Evolutionary conservation across 164 flowering plant genomes (phyloP), one percentile per base, ranked within the genome.

Genomic region (Vitis labrusca): DNA sequence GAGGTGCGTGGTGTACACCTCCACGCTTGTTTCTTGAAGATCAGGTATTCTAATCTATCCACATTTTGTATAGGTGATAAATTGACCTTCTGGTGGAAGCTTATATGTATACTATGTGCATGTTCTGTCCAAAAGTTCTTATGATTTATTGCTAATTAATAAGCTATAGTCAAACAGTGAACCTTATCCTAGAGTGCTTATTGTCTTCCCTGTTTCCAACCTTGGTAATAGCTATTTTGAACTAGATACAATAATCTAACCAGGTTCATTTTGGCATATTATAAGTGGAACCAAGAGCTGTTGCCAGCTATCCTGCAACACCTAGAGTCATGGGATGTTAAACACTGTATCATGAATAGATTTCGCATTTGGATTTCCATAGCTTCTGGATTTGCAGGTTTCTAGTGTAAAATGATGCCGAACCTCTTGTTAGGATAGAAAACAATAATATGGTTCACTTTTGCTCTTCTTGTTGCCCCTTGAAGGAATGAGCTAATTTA

Each of bases 1-100:
- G 97, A 2, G 97, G 87, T 49, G 97, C 98, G 56, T 96, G 98
- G 98, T 96, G 99, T 68, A 96, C 99, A 14, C 98, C 99, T 29
- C 99, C 99, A 44, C 90, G 97, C 30, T 78, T 96, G 55, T 91
- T 96, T 79, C 87, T 93, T 44, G 98, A 93, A 76, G 99, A 96
- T 84, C 98, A 96, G 98, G 99, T 96, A 83, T 52, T 59, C 11
- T 59, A 52, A 59, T 3, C 32, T 66, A 59, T 7, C 16, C 59
- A 37, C 44, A 37, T 37, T 37, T 37, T 37, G 44, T 23, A 23
- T 23, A 23, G 27, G 7, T 37, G 44, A 37, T 37, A 37, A 3
- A 37, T 37, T 37, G 44, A 37, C 7, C 44, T 37, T 37, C 5
- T 37, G 44, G 7, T 37, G 44, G 44, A 37, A 37, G 44, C 44